Evolutionary conservation across 352 stramenopile species (phyloP), one percentile per base, ranked within the genome.

Genomic region (Phytopythium sindhum): DNA sequence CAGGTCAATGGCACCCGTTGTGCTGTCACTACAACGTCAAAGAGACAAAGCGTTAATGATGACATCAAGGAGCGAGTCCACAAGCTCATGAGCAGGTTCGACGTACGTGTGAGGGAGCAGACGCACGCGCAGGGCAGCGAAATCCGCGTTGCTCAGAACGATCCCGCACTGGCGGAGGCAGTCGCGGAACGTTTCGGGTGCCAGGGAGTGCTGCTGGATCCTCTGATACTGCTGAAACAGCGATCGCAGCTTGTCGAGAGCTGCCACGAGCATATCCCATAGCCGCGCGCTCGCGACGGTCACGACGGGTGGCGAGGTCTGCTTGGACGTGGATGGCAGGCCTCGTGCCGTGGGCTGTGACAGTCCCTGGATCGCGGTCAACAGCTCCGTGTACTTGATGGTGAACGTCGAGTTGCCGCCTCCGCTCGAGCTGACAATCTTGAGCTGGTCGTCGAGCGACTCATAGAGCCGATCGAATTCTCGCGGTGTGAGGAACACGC

Each of bases 401-500:
- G 53, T 61, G 64, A 87, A 83, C 0, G 57, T 53, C 19, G 57
- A 64, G n/a, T 57, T 66, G 3, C 68, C 54, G 10, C 41, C 52
- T 15, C 50, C 41, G 2, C 29, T 45, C 19, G 48, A 21, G 19
- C 48, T 21, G 5, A 69, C 69, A 23, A 69, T 37, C 48, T 80
- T 81, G 29, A 80, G 65, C 26, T 84, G 68, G 3, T 57, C 29
- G 0, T 75, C 67, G 1, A 93, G 64, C 17, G 81, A 75, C 37
- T 75, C 74, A 62, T 91, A 91, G 5, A 91, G 64, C 33, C 77
- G 78, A 21, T 91, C 78, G 57, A 86, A 90, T 64, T 93, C 84
- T 6, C 78, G 66, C 0, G 73, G 59, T 4, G 81, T 91, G 24
- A 93, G 68, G 56, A 90, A 90, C 8, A 93, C 75, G 33, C 82